Base-by-base conservation (phyloP, 2,329 filamentous ascomycete species). In the Diaporthe citrichinensis region DNA sequence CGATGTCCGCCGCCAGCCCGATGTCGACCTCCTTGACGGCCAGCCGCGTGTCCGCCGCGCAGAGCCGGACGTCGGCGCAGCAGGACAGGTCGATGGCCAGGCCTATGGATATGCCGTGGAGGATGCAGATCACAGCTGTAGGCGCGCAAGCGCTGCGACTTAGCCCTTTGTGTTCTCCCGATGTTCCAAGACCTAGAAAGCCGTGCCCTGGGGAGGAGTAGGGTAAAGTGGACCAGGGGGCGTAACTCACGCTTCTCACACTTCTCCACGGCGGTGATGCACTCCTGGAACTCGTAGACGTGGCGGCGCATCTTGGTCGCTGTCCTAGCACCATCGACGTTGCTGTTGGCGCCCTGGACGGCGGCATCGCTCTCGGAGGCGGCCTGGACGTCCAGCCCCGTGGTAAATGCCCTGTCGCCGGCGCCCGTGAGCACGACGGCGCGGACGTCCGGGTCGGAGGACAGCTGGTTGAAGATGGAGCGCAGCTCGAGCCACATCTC, bases 401-500 rank as follows among this genome's bases (percentile, higher is more conserved):
- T 89, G 2, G 94, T 96, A 86, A 98, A 98, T 41, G 95, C 96
- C 79, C 92, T 91, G 59, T 95, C 92, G 55, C 96, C 96, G 28
- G 94, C 93, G 72, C 94, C 95, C 36, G 94, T 95, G 79, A 98
- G 88, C 77, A 98, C 86, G 74, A 98, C 90, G 77, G 90, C 92
- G 77, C 96, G 94, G 73, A 98, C 90, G 55, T 92, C 88, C 0
- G 93, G 87, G 84, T 96, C 93, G 76, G 86, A 82, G 57, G 94
- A 96, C 77, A 98, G 91, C 76, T 90, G 88, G 74, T 87, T 84
- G 87, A 98, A 97, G 79, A 97, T 88, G 17, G 84, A 81, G 73
- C 92, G 91, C 78, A 98, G 88, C 86, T 98, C 95, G 72, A 93
- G 87, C 95, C 96, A 98, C 92, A 98, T 96, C 72, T 91, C 86